phyloP scores from a whole-genome alignment of 768 basidiomycete species.

The Podaxis sp. region DNA sequence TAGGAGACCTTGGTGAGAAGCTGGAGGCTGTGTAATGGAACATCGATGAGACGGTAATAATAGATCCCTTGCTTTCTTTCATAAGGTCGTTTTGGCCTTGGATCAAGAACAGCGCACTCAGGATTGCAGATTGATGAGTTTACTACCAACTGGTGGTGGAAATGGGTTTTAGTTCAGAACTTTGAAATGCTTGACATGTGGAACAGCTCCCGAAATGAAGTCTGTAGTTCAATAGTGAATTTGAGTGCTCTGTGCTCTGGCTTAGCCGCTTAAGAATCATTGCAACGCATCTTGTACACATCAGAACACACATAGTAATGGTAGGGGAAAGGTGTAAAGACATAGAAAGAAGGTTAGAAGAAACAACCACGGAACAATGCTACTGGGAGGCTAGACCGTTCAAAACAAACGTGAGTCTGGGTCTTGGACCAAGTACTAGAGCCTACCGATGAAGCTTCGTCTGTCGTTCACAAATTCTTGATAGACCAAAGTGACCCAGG shows the following conservation, averaged over 20 bases:
- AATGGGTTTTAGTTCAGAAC: background rate
- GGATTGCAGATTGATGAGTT: background rate
- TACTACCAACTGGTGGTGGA: background rate
- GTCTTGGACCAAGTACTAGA: background rate
- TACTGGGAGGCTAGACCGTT: background rate
- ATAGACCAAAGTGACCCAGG: conserved; percentile 17
- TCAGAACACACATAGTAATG: background rate
- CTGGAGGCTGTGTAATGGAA: background rate
- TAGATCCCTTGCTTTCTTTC: background rate
- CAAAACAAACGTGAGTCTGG: background rate
- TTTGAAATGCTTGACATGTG: background rate
- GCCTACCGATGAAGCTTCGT: conserved; percentile 2
- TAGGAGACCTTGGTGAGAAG: conserved; percentile 36
- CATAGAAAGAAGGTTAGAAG: background rate
- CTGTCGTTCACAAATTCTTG: conserved; percentile 17
- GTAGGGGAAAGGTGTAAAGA: background rate
- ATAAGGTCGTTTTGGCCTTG: background rate
- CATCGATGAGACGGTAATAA: background rate
- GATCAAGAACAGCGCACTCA: background rate
- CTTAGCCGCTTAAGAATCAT: background rate
- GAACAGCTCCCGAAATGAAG: background rate
- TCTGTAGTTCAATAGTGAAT: background rate
- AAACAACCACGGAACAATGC: background rate
- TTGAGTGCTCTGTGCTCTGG: background rate
- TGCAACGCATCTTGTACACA: background rate